A percentile compares a stretch with the other conserved stretches of the same genome.
These are phyloP conservation scores for Aspergillus cejpii DNA, from an alignment of 2,329 filamentous ascomycete genomes.

Conservation along the genomic window DNA sequence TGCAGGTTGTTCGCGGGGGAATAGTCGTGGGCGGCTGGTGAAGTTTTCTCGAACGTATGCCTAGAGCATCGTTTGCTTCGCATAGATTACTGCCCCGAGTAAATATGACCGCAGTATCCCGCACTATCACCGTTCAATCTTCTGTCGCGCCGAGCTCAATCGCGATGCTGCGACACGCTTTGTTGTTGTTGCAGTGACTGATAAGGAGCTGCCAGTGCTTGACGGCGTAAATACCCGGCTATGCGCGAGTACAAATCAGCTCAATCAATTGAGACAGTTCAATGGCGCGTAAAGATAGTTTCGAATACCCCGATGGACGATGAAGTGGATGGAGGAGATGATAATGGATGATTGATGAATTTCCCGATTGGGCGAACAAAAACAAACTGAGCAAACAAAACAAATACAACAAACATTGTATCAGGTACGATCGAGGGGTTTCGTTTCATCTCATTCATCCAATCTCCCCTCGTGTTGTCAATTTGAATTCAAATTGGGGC, in stretches of 20 bases:
- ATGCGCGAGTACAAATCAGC: not conserved
- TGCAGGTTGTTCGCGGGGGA: no score
- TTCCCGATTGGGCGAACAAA: slow-evolving; percentile 14
- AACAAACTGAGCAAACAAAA: slow-evolving; percentile 28
- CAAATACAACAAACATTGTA: slow-evolving; percentile 22
- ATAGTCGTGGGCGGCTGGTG: no score
- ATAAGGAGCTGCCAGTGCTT: not conserved
- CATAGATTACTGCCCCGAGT: no score
- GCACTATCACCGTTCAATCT: not conserved
- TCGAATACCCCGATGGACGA: not conserved
- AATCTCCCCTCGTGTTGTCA: slow-evolving; percentile 5
- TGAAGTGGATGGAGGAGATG: not conserved
- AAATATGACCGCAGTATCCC: not conserved
- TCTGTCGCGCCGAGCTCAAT: not conserved
- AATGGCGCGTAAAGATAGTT: not conserved
- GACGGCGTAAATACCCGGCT: no score
- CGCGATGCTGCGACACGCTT: not conserved
- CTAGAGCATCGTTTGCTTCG: no score
- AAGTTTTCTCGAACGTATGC: no score
- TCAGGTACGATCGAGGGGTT: slow-evolving; percentile 6
- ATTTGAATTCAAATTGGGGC: not conserved
- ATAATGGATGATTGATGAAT: slow-evolving; percentile 4
- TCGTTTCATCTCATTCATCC: not conserved
- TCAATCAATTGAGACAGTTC: not conserved
- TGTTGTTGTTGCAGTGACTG: not conserved